Percentiles rank a stretch among this genome's conserved stretches.
Conservation (phyloP, 352 stramenopile genomes). For the Proteromonas lacertae region DNA sequence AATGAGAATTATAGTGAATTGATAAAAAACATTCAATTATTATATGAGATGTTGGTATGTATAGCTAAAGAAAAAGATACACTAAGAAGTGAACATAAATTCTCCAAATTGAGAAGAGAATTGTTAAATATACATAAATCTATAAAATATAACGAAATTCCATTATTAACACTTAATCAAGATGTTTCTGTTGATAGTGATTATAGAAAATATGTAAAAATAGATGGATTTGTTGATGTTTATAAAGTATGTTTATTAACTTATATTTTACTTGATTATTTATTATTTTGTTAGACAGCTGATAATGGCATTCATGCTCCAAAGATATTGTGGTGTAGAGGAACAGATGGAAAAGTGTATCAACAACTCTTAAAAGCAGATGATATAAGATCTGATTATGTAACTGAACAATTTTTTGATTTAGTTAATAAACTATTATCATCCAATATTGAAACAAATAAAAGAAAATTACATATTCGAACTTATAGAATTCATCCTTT, state of each 20-base stretch:
- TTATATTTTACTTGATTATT: neutral
- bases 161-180: constrained; percentile 9
- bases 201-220: neutral
- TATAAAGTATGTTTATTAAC: neutral
- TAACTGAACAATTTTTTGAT: constrained; percentile 32
- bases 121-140: neutral
- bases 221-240: neutral
- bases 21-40: neutral
- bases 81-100: neutral
- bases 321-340: constrained; percentile 83
- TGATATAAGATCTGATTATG: constrained; percentile 37
- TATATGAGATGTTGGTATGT: neutral
- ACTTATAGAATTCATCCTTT: constrained; percentile 80
- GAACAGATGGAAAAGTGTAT: constrained; percentile 46
- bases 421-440: constrained; percentile 10
- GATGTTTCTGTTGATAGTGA: constrained; percentile 7
- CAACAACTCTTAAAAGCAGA: constrained; percentile 82
- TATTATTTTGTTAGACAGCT: constrained; percentile 23
- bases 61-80: neutral
- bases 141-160: neutral
- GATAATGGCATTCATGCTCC: constrained; percentile 67
- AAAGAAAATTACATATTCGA: constrained; percentile 26
- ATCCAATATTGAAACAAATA: constrained; percentile 3
- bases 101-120: neutral
- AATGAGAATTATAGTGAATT: neutral